These are phyloP conservation scores for Vitis hybrid DNA, from an alignment of 177 flowering plant species.

Conservation along the genomic window DNA sequence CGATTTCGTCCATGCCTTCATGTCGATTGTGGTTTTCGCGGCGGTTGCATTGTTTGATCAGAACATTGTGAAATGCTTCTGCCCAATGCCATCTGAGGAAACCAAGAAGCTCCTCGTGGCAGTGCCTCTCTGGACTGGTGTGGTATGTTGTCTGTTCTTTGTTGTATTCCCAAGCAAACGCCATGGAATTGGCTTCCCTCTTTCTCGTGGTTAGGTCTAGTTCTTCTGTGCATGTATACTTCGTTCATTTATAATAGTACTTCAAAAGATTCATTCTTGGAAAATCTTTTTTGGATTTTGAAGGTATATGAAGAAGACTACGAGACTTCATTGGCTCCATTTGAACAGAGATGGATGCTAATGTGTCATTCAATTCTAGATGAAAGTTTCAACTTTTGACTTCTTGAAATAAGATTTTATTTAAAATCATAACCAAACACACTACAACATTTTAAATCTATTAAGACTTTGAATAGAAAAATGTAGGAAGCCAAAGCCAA, in stretches of 20 bases:
- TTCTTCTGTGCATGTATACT: neutral
- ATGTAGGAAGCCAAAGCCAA: no score
- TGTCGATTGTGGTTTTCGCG: slow-evolving; percentile 41
- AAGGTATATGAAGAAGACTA: no score
- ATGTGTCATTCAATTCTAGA: no score
- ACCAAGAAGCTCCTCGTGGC: slow-evolving; percentile 25
- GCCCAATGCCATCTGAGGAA: slow-evolving; percentile 40
- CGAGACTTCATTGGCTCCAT: no score
- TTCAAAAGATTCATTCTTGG: no score
- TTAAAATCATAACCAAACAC: no score
- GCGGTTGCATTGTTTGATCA: slow-evolving; percentile 52
- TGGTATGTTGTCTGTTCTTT: slow-evolving; percentile 39
- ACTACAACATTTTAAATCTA: no score
- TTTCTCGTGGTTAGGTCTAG: slow-evolving; percentile 30
- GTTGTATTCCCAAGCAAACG: slow-evolving; percentile 41
- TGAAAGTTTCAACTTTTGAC: no score
- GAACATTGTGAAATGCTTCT: slow-evolving; percentile 50
- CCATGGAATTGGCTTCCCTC: slow-evolving; percentile 57
- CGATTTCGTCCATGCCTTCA: slow-evolving; percentile 43
- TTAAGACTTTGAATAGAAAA: no score
- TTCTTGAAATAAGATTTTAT: no score
- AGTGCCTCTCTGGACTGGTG: slow-evolving; percentile 42
- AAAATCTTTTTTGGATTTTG: no score
- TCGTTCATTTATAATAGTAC: neutral
- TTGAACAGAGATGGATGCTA: no score